Base-by-base conservation (phyloP, 2,329 filamentous ascomycete genomes). In the Metarhizium guizhouense region DNA sequence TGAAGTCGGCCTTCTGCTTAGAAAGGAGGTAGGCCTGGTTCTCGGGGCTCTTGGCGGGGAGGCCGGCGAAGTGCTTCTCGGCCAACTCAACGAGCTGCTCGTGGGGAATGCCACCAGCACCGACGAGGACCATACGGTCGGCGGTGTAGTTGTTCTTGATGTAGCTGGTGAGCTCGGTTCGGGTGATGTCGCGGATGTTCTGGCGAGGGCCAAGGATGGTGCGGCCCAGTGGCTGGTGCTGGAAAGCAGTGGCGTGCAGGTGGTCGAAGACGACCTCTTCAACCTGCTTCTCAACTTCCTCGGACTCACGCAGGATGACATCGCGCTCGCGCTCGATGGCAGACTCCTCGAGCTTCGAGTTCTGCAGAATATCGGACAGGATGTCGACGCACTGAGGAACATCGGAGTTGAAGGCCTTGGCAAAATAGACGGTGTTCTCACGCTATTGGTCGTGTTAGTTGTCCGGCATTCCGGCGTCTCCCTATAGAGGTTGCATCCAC, bases 111-210 rank as follows among this genome's bases (percentile, higher is more conserved):
- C 94, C 94, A 74, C 94, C 94, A 63, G 94, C 87, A 71, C 92
- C 92, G 65, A 96, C 94, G 51, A 99, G 87, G 62, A 99, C 93
- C 93, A 99, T 99, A 74, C 95, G 92, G 79, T 99, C 94, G 63
- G 94, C 93, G 57, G 92, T 96, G 83, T 99, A 99, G 85, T 99
- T 99, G 78, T 84, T 94, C 83, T 95, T 96, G 83, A 99, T 97
- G 80, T 99, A 99, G 80, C 88, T 88, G 74, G 81, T 79, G 65
- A 99, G 83, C 76, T 99, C 93, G 67, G 90, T 84, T 68, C 91
- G 87, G 75, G 88, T 87, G 77, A 99, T 99, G 75, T 87, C 91
- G 74, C 91, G 85, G 74, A 99, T 99, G 83, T 99, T 99, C 82
- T 99, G 86, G 77, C 91, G 92, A 65, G 94, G 94, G 64, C 94